A percentile compares a stretch with the other conserved stretches of the same genome.
Conservation (phyloP, 1,284 basidiomycete genomes). For the Puccinia brachypodii region DNA sequence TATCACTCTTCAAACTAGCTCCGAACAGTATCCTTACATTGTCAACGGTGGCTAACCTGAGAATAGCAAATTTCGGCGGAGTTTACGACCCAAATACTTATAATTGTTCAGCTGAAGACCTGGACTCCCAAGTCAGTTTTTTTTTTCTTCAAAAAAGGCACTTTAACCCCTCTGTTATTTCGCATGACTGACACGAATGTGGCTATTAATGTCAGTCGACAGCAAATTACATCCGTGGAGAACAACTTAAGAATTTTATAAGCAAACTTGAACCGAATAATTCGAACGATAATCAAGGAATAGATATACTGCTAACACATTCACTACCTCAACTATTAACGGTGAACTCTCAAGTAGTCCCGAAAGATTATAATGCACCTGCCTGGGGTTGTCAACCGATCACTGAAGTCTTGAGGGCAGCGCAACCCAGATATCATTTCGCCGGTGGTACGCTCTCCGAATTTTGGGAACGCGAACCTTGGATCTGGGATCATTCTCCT, state of each 20-base stretch:
- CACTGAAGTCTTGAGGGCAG: constrained; percentile 27
- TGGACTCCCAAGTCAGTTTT: constrained; percentile 14
- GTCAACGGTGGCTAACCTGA: constrained; percentile 31
- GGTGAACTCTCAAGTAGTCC: constrained; percentile 5
- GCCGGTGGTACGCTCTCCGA: background rate
- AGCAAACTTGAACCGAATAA: constrained; percentile 21
- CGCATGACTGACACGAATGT: background rate
- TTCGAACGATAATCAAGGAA: background rate
- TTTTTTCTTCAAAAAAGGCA: too few species aligned
- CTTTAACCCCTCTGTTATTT: too few species aligned
- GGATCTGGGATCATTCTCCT: constrained; percentile 45
- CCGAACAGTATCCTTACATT: constrained; percentile 40
- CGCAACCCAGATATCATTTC: constrained; percentile 43
- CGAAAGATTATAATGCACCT: constrained; percentile 37
- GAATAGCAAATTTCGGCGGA: constrained; percentile 41
- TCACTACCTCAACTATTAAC: constrained; percentile 43
- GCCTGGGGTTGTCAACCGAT: constrained; percentile 43
- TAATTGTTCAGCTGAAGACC: constrained; percentile 5
- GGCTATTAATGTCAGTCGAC: background rate
- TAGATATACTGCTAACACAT: constrained; percentile 46
- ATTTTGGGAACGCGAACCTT: constrained; percentile 49
- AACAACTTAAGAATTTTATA: constrained; percentile 16
- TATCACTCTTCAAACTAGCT: background rate
- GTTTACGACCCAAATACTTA: constrained; percentile 30
- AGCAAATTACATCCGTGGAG: constrained; percentile 17